These are phyloP conservation scores for Ustilago xerochloae DNA, from an alignment of 1,284 basidiomycete species.

Conservation along the genomic window DNA sequence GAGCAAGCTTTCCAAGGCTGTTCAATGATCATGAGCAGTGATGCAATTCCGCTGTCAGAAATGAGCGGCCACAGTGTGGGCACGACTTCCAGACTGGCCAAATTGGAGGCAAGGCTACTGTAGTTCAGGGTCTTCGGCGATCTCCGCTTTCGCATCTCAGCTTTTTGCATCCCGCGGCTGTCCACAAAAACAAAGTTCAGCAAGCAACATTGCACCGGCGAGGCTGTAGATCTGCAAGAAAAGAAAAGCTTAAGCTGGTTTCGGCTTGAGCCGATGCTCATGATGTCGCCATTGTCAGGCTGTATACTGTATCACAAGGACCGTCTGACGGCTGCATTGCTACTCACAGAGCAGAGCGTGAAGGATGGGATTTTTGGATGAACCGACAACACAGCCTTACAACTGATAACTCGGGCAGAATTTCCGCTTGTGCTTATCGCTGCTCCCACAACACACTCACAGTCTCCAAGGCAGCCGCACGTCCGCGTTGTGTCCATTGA, in stretches of 20 bases:
- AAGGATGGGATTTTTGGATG: background rate
- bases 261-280: background rate
- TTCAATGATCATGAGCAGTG: background rate
- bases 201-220: background rate
- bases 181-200: background rate
- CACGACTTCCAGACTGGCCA: background rate
- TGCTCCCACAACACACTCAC: background rate
- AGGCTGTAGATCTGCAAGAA: background rate
- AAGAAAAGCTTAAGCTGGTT: background rate
- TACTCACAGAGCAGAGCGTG: background rate
- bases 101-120: background rate
- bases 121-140: constrained; percentile 36
- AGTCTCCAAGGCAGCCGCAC: background rate
- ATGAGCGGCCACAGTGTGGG: background rate
- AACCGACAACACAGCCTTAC: no score
- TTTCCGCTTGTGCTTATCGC: constrained; percentile 2
- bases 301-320: no score
- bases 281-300: background rate
- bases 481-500: background rate
- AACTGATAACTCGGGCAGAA: no score
- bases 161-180: background rate
- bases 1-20: no score
- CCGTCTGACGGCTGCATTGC: background rate
- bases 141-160: constrained; percentile 13
- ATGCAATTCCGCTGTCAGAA: background rate